Evolutionary conservation across 2,329 filamentous ascomycete genomes (phyloP), one percentile per base, ranked within the genome.

Genomic region (Aspergillus tubingensis): DNA sequence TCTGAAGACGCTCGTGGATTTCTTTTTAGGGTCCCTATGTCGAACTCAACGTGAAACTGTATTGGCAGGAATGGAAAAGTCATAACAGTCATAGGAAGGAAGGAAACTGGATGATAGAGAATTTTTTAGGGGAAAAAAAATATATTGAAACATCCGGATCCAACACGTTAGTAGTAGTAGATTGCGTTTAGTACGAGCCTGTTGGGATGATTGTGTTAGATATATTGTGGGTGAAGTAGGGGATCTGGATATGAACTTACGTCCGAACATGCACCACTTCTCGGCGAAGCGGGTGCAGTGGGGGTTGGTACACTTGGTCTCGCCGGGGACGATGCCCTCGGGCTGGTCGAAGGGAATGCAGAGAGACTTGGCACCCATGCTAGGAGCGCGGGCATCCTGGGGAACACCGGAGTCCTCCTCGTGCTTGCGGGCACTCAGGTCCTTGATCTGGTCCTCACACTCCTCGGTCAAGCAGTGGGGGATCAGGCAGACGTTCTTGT

Each of bases 401-500:
- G 86, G 77, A 76, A 88, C 87, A 82, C 91, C 90, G 81, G 76
- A 77, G 53, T 82, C 79, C 58, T 81, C 77, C 70, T 82, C 79
- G 2, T 77, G 88, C 68, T 88, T 90, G 65, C 90, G 89, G 47
- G 90, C 91, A 64, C 91, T 96, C 74, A 93, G 83, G 59, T 96
- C 92, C 86, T 98, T 98, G 81, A 98, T 92, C 76, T 91, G 87
- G 70, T 97, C 94, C 79, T 97, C 94, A 73, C 94, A 98, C 75
- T 91, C 87, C 62, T 86, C 86, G 11, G 86, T 90, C 63, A 93
- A 82, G 75, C 96, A 99, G 82, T 92, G 91, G 56, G 94, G 94
- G 66, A 98, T 96, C 62, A 98, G 82, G 47, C 96, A 88, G 47
- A 98, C 88, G 73, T 98, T 96, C 85, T 96, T 96, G 74, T 85